Evolutionary conservation across 331 rosid genomes (phyloP), one percentile per base, ranked within the genome.

Genomic region (Rosa hybrid): DNA sequence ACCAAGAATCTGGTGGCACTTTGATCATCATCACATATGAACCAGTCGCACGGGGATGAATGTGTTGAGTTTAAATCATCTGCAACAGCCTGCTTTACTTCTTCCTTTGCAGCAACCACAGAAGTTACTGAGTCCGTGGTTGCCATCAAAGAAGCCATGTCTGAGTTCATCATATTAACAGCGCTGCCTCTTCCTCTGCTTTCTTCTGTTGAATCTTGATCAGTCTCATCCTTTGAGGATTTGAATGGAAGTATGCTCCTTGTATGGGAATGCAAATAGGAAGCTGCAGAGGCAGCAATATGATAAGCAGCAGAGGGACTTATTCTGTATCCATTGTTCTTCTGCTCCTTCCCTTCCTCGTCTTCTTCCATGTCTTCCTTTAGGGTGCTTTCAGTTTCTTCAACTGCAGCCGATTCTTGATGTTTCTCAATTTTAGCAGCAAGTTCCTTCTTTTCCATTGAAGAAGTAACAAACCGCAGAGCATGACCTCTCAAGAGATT

Each of bases 51-150:
- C 0, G 98, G 99, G 10, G 99, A 86, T 27, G 96, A 95, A 20
- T 50, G 75, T 39, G 79, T 84, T 53, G 99, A 96, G 81, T 85
- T 96, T 75, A 96, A 78, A 84, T 90, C 90, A 75, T 93, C 99
- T 12, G 97, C 97, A 75, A 93, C 97, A 53, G 97, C 99, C 89
- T 93, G 99, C 81, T 95, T 95, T 71, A 91, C 98, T 86, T 95
- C 98, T 84, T 95, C 98, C 89, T 91, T 86, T 57, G 99, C 99
- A 68, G 99, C 99, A 85, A 93, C 97, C 41, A 93, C 99, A 16
- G 98, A 92, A 8, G 98, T 95, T 79, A 95, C 94, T 2, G 99
- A 93, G 81, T 95, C 96, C 0, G 94, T 91, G 69, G 98, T 93
- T 39, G 96, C 98, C 93, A 86, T 90, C 75, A 93, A 83, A 84